Evolutionary conservation across 2,329 filamentous ascomycete species (phyloP), one percentile per base, ranked within the genome.

Genomic region (Botrytis galanthina): DNA sequence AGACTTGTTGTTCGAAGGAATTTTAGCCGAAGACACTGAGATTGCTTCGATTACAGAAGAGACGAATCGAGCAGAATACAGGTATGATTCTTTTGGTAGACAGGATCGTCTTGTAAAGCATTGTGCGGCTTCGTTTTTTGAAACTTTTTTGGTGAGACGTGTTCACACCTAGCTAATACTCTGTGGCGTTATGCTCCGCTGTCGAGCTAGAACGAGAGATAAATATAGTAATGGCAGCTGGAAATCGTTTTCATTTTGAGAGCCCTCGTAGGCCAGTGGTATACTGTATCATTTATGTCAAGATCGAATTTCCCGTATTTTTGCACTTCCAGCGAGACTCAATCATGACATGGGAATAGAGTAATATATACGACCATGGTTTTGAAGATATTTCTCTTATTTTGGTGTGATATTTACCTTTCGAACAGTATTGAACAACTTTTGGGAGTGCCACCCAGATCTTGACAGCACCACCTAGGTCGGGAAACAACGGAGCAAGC

Each of bases 161-260:
- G 14, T 29, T 29, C 18, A 29, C n/a, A 29, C 51, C n/a, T 18
- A 16, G 51, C 18, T 57, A n/a, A 57, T 57, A 29, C 0, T 16
- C n/a, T 29, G 7, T 57, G n/a, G 29, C 18, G 5, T 6, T 29
- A 14, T 12, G 3, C 16, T 54, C 29, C 29, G 16, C 26, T 26
- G 26, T 14, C 26, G 7, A 18, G 12, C n/a, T 7, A 29, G n/a
- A 54, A 29, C 3, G 10, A 6, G 51, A 29, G 26, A 54, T 54
- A 4, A 7, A 3, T n/a, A 8, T 54, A 29, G 51, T 44, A 44
- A 44, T 29, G 14, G 1, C 26, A n/a, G 26, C n/a, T 29, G 14
- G 26, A 3, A 16, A 7, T 0, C 3, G 0, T 54, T 54, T 18
- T 54, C 0, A 14, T 7, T n/a, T 16, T 29, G n/a, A 54, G 14